These are phyloP conservation scores for Verruconis gallopava DNA, from an alignment of 2,329 filamentous ascomycete species.

Conservation along the genomic window DNA sequence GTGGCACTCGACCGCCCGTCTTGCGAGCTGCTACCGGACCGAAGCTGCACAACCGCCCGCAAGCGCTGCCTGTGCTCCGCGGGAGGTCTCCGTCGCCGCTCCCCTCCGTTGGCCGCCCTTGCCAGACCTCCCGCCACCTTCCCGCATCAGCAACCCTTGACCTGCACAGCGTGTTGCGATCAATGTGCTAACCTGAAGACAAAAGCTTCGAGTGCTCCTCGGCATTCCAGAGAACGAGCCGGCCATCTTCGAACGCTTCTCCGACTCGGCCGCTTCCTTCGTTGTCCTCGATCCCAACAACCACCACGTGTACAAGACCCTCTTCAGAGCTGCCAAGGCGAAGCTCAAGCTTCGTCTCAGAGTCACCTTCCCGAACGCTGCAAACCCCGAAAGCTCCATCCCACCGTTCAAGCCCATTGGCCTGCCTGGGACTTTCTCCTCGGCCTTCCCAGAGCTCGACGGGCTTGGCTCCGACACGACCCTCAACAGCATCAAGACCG, in stretches of 20 bases:
- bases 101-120: too few relatives aligned
- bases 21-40: not conserved
- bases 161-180: not conserved
- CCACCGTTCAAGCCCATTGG: slow-evolving; percentile 12
- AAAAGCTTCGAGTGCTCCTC: slow-evolving; percentile 57
- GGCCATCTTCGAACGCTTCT: slow-evolving; percentile 78
- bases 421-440: slow-evolving; percentile 10
- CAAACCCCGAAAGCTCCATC: slow-evolving; percentile 32
- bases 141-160: not conserved
- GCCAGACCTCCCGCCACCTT: not conserved
- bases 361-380: slow-evolving; percentile 39
- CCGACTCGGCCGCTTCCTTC: slow-evolving; percentile 76
- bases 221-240: slow-evolving; percentile 48
- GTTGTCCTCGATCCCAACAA: slow-evolving; percentile 69
- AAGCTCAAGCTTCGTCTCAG: slow-evolving; percentile 94
- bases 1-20: slow-evolving; percentile 11
- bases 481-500: slow-evolving; percentile 4
- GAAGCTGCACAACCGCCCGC: too few relatives aligned
- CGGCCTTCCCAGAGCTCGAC: slow-evolving; percentile 4
- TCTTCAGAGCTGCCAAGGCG: slow-evolving; percentile 91
- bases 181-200: too few relatives aligned
- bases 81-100: too few relatives aligned
- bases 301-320: slow-evolving; percentile 81
- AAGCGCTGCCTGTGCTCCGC: too few relatives aligned
- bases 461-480: slow-evolving; percentile 7